Conservation (phyloP, 805 yeast species). For the Candida krabiensis region DNA sequence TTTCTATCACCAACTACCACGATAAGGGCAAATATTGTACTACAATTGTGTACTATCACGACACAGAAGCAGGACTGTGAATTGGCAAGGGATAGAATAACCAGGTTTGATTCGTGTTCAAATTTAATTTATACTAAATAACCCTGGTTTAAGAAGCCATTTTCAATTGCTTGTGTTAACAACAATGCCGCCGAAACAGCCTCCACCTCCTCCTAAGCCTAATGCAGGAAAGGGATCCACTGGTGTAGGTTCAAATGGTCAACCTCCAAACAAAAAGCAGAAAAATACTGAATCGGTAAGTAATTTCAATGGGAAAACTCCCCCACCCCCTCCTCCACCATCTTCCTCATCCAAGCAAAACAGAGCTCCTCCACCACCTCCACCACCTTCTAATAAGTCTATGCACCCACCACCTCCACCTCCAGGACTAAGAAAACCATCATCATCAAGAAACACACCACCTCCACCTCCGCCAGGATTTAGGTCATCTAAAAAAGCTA, state of each 20-base stretch:
- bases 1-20: no score
- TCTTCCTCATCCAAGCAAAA: conserved; percentile 6
- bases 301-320: conserved; percentile 7
- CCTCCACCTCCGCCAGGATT: conserved; percentile 38
- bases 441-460: conserved; percentile 22
- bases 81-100: no score
- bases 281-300: conserved; percentile 3
- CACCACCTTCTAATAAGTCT: conserved; percentile 3
- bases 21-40: no score
- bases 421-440: conserved; percentile 6
- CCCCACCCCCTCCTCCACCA: conserved; percentile 16
- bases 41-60: no score
- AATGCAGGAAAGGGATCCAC: conserved; percentile 1
- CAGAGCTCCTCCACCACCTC: conserved; percentile 17
- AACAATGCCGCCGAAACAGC: conserved; percentile 3
- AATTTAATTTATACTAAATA: no score
- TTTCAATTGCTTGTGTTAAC: no score
- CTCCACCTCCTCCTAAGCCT: conserved; percentile 16
- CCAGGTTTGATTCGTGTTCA: no score
- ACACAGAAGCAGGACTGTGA: no score
- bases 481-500: conserved; percentile 31
- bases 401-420: conserved; percentile 25
- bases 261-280: conserved; percentile 21
- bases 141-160: no score
- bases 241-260: conserved; percentile 7